Evolutionary conservation across 306 rosid species (phyloP).

Genomic region (Castanea sativa): DNA sequence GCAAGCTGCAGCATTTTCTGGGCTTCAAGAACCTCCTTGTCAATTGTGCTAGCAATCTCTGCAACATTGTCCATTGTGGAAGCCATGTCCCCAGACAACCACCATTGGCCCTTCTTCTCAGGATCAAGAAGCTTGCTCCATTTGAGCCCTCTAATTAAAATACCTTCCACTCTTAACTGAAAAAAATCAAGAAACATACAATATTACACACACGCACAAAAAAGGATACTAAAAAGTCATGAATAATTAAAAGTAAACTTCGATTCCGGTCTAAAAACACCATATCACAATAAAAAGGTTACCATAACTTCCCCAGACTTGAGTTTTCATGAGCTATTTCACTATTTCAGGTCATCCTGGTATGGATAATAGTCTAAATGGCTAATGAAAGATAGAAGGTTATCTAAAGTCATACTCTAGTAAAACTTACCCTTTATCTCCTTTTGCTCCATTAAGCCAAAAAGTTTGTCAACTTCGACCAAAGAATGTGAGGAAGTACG

Average conservation of each 20-base stretch:
- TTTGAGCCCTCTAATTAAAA: conserved; percentile 66
- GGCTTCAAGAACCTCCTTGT: conserved; percentile 78
- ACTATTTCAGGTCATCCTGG: not conserved
- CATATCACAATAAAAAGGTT: not conserved
- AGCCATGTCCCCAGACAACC: conserved; percentile 61
- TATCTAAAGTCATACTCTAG: too few species aligned
- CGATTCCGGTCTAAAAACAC: not conserved
- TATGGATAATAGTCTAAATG: not conserved
- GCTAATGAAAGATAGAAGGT: too few species aligned
- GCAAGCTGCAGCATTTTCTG: conserved; percentile 86
- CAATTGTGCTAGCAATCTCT: conserved; percentile 75
- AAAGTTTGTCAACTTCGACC: too few species aligned
- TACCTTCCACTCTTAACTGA: conserved; percentile 69
- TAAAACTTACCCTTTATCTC: too few species aligned
- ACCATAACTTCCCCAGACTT: not conserved
- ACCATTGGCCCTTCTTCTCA: conserved; percentile 92
- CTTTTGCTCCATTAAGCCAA: too few species aligned
- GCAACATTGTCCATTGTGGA: conserved; percentile 48
- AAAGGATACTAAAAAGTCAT: not conserved
- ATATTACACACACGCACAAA: not conserved
- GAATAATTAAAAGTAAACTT: conserved; percentile 7
- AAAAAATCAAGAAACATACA: conserved; percentile 24
- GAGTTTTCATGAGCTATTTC: not conserved
- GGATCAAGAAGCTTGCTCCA: conserved; percentile 90
- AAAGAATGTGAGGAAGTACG: too few species aligned